These are phyloP conservation scores for Microcyclosporella mali DNA, from an alignment of 2,329 filamentous ascomycete genomes.

Conservation along the genomic window DNA sequence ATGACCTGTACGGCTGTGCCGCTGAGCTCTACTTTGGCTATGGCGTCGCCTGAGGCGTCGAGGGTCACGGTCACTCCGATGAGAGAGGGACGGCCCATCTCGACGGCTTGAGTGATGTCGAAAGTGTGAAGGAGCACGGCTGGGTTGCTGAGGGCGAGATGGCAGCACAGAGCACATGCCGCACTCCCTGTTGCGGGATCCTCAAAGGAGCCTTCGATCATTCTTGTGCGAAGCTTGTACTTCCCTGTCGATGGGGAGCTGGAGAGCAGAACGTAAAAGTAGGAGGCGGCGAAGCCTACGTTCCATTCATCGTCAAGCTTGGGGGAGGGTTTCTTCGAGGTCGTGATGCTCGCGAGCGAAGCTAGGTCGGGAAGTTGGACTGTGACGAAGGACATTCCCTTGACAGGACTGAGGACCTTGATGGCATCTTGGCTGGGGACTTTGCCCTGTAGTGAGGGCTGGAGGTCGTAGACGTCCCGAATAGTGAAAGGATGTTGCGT, in stretches of 20 bases:
- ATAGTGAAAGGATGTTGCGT: conserved; percentile 25
- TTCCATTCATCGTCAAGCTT: conserved; percentile 47
- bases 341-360: conserved; percentile 45
- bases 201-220: conserved; percentile 49
- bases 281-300: conserved; percentile 48
- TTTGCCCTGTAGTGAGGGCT: conserved; percentile 29
- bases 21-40: conserved; percentile 39
- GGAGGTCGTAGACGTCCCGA: conserved; percentile 31
- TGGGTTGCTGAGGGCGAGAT: conserved; percentile 38
- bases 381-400: conserved; percentile 68
- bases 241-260: conserved; percentile 23
- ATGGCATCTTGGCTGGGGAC: conserved; percentile 8
- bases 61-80: conserved; percentile 43
- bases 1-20: conserved; percentile 41
- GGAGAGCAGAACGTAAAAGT: conserved; percentile 52
- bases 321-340: conserved; percentile 31
- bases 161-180: conserved; percentile 42
- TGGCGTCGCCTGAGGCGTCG: conserved; percentile 29
- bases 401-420: conserved; percentile 51
- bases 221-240: conserved; percentile 49
- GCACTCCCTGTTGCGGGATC: conserved; percentile 49
- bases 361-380: conserved; percentile 56
- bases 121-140: conserved; percentile 28
- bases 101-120: conserved; percentile 45
- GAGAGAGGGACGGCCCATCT: conserved; percentile 47